phyloP scores from a whole-genome alignment of 306 rosid species.

The Begonia fuchsioides region DNA sequence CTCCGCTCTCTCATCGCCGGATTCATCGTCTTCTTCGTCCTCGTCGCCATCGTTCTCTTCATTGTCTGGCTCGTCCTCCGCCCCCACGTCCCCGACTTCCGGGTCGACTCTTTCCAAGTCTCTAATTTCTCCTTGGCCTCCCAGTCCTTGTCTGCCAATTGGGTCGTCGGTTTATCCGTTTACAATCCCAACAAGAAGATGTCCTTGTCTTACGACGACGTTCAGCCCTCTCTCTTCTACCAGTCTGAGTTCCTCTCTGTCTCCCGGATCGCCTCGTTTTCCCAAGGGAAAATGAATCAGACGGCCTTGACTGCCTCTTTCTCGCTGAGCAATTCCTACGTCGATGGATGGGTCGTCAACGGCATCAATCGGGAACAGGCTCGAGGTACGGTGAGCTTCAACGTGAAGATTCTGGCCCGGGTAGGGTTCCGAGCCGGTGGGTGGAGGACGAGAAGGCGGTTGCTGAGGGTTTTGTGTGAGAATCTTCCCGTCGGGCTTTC shows the following conservation, averaged over 20 bases:
- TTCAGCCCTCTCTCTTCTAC: slow-evolving; percentile 25
- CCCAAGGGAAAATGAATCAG: slow-evolving; percentile 24
- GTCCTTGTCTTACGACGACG: slow-evolving; percentile 29
- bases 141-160: slow-evolving; percentile 39
- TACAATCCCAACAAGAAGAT: slow-evolving; percentile 62
- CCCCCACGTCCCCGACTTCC: slow-evolving; percentile 53
- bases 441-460: slow-evolving; percentile 51
- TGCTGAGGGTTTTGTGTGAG: slow-evolving; percentile 43
- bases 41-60: slow-evolving; percentile 31
- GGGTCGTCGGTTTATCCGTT: slow-evolving; percentile 34
- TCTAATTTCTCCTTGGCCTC: slow-evolving; percentile 27
- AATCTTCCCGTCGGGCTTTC: slow-evolving; percentile 22
- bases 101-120: slow-evolving; percentile 32
- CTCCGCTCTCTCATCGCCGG: slow-evolving; percentile 49
- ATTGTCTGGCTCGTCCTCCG: slow-evolving; percentile 75
- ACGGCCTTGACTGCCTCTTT: slow-evolving; percentile 28
- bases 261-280: slow-evolving; percentile 34
- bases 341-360: slow-evolving; percentile 1
- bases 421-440: slow-evolving; percentile 48
- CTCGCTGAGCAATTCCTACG: slow-evolving; percentile 20
- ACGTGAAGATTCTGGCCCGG: slow-evolving; percentile 29
- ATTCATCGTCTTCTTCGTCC: slow-evolving; percentile 37
- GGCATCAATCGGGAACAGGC: slow-evolving; percentile 23
- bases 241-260: slow-evolving; percentile 11
- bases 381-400: slow-evolving; percentile 29